Base-by-base conservation (phyloP, 495 filamentous ascomycete genomes). In the Ramalina peruviana region DNA sequence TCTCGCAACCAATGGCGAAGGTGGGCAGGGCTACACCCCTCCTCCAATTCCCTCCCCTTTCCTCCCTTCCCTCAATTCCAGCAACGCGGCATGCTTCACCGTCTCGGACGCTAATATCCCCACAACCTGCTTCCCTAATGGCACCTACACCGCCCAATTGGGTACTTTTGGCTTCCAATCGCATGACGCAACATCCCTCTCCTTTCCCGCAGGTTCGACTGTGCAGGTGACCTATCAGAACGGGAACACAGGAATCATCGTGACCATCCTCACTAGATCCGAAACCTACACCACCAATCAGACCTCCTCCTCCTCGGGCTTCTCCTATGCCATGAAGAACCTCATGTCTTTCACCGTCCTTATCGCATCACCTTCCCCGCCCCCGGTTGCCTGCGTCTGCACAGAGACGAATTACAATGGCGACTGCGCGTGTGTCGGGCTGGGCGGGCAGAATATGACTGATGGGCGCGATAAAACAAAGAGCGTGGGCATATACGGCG, bases 381-480 rank as follows among this genome's bases (percentile, higher is more conserved):
- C 50, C 17, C 50, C 50, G 6, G 50, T 40, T 10, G 30, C 43
- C 1, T 52, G 50, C 20, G 23, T 52, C 17, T 52, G 36, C 16
- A 50, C 50, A 21, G 6, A 40, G 23, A 19, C 50, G 13, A 27
- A 47, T 3, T 36, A 36, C 36, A 13, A 38, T 13, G 50, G 50
- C 43, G 43, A 52, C 6, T 25, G 23, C 23, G 23, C 4, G 23
- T 25, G 23, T 6, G 23, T 25, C 23, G 23, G 23, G 23, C 23
- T 25, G 23, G 23, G 23, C 23, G 23, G 23, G 23, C 23, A 25
- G 23, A 25, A 25, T 6, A 25, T 25, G 23, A 25, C 23, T 6
- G 23, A 25, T 3, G 23, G 23, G 23, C 23, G 23, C 23, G 23
- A 25, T 4, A 25, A 25, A 25, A 6, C 23, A 6, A 25, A 25